phyloP scores from a whole-genome alignment of 176 grass and related monocot species.

The Typha latifolia region DNA sequence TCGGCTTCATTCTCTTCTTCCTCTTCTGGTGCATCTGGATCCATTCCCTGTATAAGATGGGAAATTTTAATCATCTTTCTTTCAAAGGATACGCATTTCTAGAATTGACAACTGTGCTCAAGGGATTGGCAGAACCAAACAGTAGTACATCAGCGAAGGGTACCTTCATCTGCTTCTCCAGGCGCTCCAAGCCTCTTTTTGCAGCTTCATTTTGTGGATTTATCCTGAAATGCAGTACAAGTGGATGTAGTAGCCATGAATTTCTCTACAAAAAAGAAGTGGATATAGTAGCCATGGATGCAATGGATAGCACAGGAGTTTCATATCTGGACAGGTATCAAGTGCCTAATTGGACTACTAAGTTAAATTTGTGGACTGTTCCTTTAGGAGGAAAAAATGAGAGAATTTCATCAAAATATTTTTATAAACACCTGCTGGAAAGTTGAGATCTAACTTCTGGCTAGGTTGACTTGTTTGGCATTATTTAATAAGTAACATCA shows the following conservation, averaged over 20 bases:
- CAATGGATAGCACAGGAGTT: too few relatives aligned
- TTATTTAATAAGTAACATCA: not conserved
- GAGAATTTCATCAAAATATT: not conserved
- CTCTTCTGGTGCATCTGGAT: constrained; percentile 88
- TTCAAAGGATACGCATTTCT: not conserved
- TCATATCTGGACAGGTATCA: too few relatives aligned
- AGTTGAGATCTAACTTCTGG: not conserved
- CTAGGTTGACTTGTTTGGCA: not conserved
- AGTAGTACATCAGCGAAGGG: not conserved
- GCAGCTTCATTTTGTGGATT: constrained; percentile 89
- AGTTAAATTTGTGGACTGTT: too few relatives aligned
- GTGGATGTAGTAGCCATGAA: too few relatives aligned
- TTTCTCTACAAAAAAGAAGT: not conserved
- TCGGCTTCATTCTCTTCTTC: constrained; percentile 84
- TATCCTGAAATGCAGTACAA: constrained; percentile 46
- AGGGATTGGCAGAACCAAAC: not conserved
- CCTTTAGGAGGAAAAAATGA: not conserved
- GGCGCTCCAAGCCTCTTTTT: constrained; percentile 83
- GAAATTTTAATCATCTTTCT: not conserved
- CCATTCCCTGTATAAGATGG: constrained; percentile 48
- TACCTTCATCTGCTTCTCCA: constrained; percentile 99
- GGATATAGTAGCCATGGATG: too few relatives aligned
- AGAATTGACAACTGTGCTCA: not conserved
- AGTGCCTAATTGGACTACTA: too few relatives aligned
- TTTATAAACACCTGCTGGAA: not conserved